Evolutionary conservation across 257 asterid genomes (phyloP).

Genomic region (Mentha longifolia): DNA sequence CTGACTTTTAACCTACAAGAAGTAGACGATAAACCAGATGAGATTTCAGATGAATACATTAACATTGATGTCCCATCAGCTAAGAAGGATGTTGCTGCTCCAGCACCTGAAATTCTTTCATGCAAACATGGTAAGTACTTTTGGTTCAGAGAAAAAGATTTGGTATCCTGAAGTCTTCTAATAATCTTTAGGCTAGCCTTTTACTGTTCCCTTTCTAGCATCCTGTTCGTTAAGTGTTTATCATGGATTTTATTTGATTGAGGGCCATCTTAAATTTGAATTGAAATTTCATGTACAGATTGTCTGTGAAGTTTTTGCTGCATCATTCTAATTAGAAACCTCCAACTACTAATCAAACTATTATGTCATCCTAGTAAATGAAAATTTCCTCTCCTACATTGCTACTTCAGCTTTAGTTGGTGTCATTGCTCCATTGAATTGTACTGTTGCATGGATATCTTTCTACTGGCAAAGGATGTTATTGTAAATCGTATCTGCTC

Average conservation of each 20-base stretch:
- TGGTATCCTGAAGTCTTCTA: conserved; percentile 18
- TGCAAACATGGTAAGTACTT: conserved; percentile 53
- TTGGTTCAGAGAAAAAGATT: conserved; percentile 15
- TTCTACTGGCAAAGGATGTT: conserved; percentile 20
- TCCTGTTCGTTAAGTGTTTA: conserved; percentile 8
- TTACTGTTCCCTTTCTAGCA: neutral
- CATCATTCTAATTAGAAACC: conserved; percentile 17
- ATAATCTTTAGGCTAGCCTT: conserved; percentile 19
- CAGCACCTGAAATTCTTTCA: conserved; percentile 34
- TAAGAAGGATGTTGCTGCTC: conserved; percentile 48
- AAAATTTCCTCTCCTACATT: neutral
- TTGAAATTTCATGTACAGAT: conserved; percentile 14
- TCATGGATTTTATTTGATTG: conserved; percentile 9
- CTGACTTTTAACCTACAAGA: conserved; percentile 45
- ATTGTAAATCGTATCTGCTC: neutral
- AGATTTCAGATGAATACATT: conserved; percentile 52
- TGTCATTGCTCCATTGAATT: conserved; percentile 10
- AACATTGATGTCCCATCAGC: conserved; percentile 63
- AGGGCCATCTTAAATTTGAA: neutral
- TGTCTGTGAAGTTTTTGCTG: conserved; percentile 5
- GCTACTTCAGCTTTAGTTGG: conserved; percentile 13
- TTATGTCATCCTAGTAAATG: conserved; percentile 14
- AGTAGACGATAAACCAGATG: conserved; percentile 36
- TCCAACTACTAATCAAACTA: conserved; percentile 3
- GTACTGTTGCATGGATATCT: conserved; percentile 13